Evolutionary conservation across 2,329 filamentous ascomycete genomes (phyloP).

Genomic region (Alternaria sp.): DNA sequence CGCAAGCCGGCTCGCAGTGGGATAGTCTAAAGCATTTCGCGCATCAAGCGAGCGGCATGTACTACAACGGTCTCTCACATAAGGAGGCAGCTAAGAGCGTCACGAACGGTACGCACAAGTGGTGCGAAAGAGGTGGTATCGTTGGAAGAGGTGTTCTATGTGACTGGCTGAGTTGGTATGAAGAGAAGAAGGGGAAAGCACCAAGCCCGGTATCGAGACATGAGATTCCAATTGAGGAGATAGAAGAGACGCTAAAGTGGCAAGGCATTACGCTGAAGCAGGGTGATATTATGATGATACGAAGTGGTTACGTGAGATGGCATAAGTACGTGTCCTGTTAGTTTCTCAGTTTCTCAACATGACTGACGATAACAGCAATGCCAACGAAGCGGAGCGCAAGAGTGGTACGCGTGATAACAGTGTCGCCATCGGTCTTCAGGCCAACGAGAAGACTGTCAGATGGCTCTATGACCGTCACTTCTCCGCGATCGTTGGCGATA

Average conservation of each 20-base stretch:
- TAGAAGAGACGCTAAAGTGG: slow-evolving; percentile 42
- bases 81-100: slow-evolving; percentile 31
- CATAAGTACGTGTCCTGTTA: slow-evolving; percentile 31
- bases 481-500: slow-evolving; percentile 49
- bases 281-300: slow-evolving; percentile 48
- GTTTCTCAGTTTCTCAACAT: neutral
- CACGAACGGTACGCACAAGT: slow-evolving; percentile 47
- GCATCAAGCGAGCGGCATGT: slow-evolving; percentile 38
- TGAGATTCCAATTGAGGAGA: slow-evolving; percentile 41
- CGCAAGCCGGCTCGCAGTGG: slow-evolving; percentile 48
- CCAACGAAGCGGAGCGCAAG: slow-evolving; percentile 36
- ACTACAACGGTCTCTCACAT: slow-evolving; percentile 46
- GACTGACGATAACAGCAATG: slow-evolving; percentile 28
- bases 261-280: slow-evolving; percentile 37
- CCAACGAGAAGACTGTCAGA: slow-evolving; percentile 41
- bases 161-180: slow-evolving; percentile 46
- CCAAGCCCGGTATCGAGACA: slow-evolving; percentile 40
- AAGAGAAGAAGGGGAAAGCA: slow-evolving; percentile 37
- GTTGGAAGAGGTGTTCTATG: slow-evolving; percentile 46
- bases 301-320: slow-evolving; percentile 58
- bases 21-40: slow-evolving; percentile 49
- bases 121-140: slow-evolving; percentile 48
- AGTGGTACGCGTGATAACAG: slow-evolving; percentile 44
- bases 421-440: slow-evolving; percentile 45
- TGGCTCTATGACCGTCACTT: slow-evolving; percentile 51